These are phyloP conservation scores for Fragilariopsis cylindrus DNA, from an alignment of 108 stramenopile genomes.

Conservation along the genomic window DNA sequence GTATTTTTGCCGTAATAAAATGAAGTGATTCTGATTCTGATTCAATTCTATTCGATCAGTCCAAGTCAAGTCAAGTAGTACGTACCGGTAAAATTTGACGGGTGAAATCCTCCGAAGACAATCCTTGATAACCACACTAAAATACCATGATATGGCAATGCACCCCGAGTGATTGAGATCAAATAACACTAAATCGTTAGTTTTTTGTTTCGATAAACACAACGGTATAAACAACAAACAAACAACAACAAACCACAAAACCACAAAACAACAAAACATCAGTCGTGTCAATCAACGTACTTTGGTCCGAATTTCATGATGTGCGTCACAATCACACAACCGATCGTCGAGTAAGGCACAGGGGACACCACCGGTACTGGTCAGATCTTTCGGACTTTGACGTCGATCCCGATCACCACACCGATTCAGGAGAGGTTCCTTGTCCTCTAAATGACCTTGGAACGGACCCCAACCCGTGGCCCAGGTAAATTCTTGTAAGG, in stretches of 20 bases:
- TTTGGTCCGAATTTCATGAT: conserved; percentile 1
- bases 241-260: not conserved
- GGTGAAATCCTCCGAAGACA: not conserved
- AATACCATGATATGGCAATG: no score
- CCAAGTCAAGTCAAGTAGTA: no score
- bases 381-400: no score
- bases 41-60: no score
- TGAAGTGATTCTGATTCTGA: no score
- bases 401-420: no score
- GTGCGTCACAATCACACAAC: not conserved
- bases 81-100: no score
- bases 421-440: no score
- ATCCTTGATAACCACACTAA: no score
- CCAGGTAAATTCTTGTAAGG: not conserved
- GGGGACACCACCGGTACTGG: no score
- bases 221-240: not conserved
- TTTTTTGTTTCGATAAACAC: not conserved
- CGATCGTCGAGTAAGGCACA: no score
- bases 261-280: not conserved
- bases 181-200: not conserved
- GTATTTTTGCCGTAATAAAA: no score
- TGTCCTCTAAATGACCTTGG: not conserved
- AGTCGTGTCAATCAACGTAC: not conserved
- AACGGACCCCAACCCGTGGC: not conserved
- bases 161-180: not conserved